These are phyloP conservation scores for Grosmannia penicillata DNA, from an alignment of 2,329 filamentous ascomycete genomes.

Conservation along the genomic window DNA sequence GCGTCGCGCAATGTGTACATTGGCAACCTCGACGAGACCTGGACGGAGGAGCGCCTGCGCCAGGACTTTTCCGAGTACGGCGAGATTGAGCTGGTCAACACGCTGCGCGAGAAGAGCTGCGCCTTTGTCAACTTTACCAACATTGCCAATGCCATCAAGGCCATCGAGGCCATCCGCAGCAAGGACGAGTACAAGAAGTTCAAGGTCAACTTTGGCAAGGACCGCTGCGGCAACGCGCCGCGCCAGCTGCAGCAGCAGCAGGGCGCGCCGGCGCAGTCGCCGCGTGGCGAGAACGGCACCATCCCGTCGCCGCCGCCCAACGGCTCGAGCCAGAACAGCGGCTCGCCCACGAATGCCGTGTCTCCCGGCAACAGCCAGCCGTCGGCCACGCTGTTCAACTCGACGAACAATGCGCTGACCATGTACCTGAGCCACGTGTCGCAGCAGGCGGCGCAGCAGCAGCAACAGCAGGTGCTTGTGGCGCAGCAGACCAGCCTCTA, in stretches of 20 bases:
- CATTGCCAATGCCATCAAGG: slow-evolving; percentile 98
- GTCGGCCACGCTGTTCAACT: slow-evolving; percentile 61
- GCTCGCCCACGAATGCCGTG: slow-evolving; percentile 34
- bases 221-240: slow-evolving; percentile 91
- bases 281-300: slow-evolving; percentile 44
- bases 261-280: slow-evolving; percentile 36
- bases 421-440: slow-evolving; percentile 82
- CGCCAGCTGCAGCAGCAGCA: slow-evolving; percentile 57
- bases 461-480: slow-evolving; percentile 55
- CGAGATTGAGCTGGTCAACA: slow-evolving; percentile 95
- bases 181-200: slow-evolving; percentile 96
- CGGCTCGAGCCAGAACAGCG: slow-evolving; percentile 43
- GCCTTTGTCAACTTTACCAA: slow-evolving; percentile 99
- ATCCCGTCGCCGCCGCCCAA: slow-evolving; percentile 46
- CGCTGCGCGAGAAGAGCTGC: slow-evolving; percentile 94
- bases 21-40: slow-evolving; percentile 91
- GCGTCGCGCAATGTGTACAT: slow-evolving; percentile 98
- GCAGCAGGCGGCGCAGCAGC: slow-evolving; percentile 57
- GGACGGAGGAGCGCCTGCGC: slow-evolving; percentile 88
- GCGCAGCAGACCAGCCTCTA: slow-evolving; percentile 73
- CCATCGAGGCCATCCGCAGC: slow-evolving; percentile 87
- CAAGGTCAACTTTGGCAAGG: slow-evolving; percentile 99
- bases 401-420: slow-evolving; percentile 75
- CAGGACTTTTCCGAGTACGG: slow-evolving; percentile 97
- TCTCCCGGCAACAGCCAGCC: slow-evolving; percentile 21